Conservation (phyloP, 2,329 filamentous ascomycete species). For the Pleochaeta shiraiana region DNA sequence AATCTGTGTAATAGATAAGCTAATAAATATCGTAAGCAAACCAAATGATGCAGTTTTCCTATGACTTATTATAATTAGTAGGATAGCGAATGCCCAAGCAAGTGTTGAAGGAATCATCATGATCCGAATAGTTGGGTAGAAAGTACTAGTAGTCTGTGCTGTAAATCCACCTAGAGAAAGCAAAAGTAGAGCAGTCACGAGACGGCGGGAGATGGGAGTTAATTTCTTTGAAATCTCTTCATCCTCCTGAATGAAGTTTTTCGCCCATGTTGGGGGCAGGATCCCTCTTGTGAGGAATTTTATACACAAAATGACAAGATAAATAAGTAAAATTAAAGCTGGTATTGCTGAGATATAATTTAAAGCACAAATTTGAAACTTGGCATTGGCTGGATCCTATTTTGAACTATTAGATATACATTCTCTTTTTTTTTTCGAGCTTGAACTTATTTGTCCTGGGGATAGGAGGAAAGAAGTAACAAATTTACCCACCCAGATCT, state of each 20-base stretch:
- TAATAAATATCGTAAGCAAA: conserved; percentile 10
- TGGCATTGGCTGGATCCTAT: not conserved
- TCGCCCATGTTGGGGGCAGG: not conserved
- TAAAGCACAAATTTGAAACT: not conserved
- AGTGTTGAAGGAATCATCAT: conserved; percentile 18
- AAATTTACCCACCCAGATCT: no score
- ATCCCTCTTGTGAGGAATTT: not conserved
- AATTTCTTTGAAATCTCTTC: no score
- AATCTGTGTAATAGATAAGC: conserved; percentile 12
- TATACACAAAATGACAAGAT: not conserved
- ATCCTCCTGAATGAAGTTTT: not conserved
- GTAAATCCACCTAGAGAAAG: conserved; percentile 20
- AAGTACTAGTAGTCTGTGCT: conserved; percentile 18
- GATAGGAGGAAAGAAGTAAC: no score
- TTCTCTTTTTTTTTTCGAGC: no score
- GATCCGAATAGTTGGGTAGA: conserved; percentile 19
- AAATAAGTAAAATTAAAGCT: not conserved
- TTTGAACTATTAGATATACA: no score
- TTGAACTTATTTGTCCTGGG: no score
- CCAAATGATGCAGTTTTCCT: conserved; percentile 13
- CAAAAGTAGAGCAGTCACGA: conserved; percentile 16
- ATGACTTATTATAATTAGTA: conserved; percentile 11
- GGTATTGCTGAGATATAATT: not conserved
- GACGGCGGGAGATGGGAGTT: not conserved
- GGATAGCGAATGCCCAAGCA: conserved; percentile 12